Evolutionary conservation across 1,284 basidiomycete genomes (phyloP), one percentile per base, ranked within the genome.

Genomic region (Apiotrichum domesticum): DNA sequence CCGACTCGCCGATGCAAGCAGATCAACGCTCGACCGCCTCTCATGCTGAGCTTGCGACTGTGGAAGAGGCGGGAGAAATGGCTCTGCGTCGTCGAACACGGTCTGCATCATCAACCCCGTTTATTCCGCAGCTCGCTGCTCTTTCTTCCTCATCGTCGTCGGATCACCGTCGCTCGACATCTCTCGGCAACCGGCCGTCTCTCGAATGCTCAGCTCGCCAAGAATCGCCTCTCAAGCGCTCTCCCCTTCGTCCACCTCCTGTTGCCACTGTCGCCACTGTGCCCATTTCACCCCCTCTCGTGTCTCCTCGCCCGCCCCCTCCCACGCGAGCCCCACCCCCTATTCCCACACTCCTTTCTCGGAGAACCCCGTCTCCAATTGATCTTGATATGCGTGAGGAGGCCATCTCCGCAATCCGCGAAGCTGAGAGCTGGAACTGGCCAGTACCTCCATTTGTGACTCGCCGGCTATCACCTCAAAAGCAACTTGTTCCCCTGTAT

Each of bases 381-480:
- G 49, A 5, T 1, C 13, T n/a, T 33, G 50, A 51, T n/a, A 35
- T 46, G 52, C 32, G 29, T 21, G 29, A 6, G 9, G 58, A 60
- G 44, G 51, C 51, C 4, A 34, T 56, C 9, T 29, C 33, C 1
- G 58, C 58, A 4, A 51, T 60, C 13, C 51, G 55, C 14, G 55
- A 56, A 32, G 58, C 58, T 14, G 58, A 56, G 40, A 14, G 15
- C 1, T 60, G 58, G 58, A 49, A 56, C 35, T 60, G 58, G 58
- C 58, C 58, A 3, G 15, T 60, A 3, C 58, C 58, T 3, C 58
- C 58, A 3, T 29, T 47, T 2, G 37, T 50, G 40, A 8, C 50
- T 8, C 13, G 41, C 7, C 43, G 47, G 10, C 34, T 46, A 6
- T 34, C 46, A 2, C 46, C 33, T 9, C 4, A 33, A 40, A 49